These are phyloP conservation scores for Yarrowia hollandica DNA, from an alignment of 805 yeast genomes.

Conservation along the genomic window DNA sequence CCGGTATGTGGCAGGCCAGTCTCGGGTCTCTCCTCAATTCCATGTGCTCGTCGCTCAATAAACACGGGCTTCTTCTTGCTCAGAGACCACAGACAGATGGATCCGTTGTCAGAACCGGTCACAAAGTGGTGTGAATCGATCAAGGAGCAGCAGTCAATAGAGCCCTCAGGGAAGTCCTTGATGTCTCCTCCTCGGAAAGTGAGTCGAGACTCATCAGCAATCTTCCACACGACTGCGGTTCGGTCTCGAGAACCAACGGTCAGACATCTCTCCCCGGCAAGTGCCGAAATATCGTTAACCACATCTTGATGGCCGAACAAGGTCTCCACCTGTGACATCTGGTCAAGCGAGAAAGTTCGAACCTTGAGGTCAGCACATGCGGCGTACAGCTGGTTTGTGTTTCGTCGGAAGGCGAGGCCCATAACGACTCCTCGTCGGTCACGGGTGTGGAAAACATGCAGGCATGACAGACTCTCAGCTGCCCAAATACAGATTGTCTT, in stretches of 20 bases:
- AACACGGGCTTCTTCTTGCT: constrained; percentile 85
- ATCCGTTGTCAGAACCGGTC: constrained; percentile 95
- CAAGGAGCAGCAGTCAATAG: constrained; percentile 88
- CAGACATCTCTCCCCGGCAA: constrained; percentile 86
- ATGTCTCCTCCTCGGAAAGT: constrained; percentile 90
- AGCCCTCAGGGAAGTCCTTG: constrained; percentile 58
- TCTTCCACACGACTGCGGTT: constrained; percentile 95
- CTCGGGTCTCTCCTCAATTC: constrained; percentile 53
- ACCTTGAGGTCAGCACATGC: constrained; percentile 91
- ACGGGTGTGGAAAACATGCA: constrained; percentile 73
- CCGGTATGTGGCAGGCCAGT: constrained; percentile 39
- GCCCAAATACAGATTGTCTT: constrained; percentile 83
- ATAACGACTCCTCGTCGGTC: constrained; percentile 71
- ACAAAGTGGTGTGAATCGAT: constrained; percentile 88
- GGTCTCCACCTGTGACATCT: constrained; percentile 84
- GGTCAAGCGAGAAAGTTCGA: constrained; percentile 81
- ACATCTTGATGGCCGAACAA: constrained; percentile 94
- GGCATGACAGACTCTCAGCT: constrained; percentile 69
- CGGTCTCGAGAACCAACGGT: constrained; percentile 95
- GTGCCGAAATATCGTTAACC: constrained; percentile 76
- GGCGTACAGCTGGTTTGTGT: constrained; percentile 82
- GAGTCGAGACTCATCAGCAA: constrained; percentile 89
- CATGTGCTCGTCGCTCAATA: constrained; percentile 74
- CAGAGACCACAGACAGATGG: constrained; percentile 82
- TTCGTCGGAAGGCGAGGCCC: constrained; percentile 73